Evolutionary conservation across 192 early-diverging fungal genomes (phyloP).

Genomic region (Jimgerdemannia flammicorona): DNA sequence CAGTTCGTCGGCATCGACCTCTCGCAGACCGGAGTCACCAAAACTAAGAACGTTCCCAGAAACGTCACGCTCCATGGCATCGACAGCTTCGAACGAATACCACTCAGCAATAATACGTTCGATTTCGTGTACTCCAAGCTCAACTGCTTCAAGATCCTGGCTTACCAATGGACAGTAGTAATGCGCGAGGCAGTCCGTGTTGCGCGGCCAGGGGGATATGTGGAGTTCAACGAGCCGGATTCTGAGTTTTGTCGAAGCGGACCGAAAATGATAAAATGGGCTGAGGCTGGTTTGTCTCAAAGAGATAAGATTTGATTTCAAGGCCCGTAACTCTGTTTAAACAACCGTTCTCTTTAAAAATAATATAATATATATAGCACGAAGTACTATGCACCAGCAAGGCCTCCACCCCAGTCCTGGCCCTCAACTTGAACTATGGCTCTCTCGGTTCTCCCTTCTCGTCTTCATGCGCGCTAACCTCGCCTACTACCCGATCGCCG

Average conservation of each 20-base stretch:
- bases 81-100: conserved; percentile 3
- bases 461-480: background rate
- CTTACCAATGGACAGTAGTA: conserved; percentile 9
- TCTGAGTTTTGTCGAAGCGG: background rate
- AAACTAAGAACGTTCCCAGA: background rate
- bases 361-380: background rate
- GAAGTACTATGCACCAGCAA: background rate
- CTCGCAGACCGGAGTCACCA: background rate
- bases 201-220: conserved; percentile 21
- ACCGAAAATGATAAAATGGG: background rate
- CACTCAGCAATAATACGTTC: conserved; percentile 19
- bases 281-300: background rate
- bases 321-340: no score
- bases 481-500: no score
- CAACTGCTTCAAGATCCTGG: conserved; percentile 2
- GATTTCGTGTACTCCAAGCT: conserved; percentile 23
- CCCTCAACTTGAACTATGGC: background rate
- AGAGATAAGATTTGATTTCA: background rate
- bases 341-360: background rate
- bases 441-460: background rate
- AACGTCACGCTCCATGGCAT: background rate
- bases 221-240: conserved; percentile 23
- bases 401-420: background rate
- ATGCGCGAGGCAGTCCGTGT: conserved; percentile 8
- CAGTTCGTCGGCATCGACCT: background rate